Evolutionary conservation across 352 stramenopile species (phyloP).

Genomic region (Aphanomyces astaci): DNA sequence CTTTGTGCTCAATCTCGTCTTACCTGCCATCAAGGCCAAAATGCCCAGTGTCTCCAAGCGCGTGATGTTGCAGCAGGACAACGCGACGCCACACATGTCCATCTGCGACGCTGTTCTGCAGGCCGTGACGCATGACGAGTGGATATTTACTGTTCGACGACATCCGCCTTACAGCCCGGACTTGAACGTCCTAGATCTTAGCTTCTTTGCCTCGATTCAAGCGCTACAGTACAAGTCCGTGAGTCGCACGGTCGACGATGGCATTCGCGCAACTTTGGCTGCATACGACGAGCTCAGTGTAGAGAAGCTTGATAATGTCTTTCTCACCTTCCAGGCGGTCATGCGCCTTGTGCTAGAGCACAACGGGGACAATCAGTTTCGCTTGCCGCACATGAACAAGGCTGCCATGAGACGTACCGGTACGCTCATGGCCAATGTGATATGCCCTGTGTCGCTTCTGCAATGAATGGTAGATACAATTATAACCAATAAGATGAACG

Average conservation of each 20-base stretch:
- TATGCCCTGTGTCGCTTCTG: neutral
- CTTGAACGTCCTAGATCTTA: conserved; percentile 29
- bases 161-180: conserved; percentile 29
- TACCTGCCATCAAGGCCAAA: conserved; percentile 27
- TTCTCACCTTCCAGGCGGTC: no score
- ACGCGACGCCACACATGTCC: conserved; percentile 22
- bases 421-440: neutral
- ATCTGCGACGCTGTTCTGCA: conserved; percentile 21
- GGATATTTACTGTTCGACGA: conserved; percentile 25
- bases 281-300: neutral
- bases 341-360: no score
- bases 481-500: no score
- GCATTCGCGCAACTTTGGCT: conserved; percentile 7
- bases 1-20: conserved; percentile 25
- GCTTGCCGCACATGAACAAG: conserved; percentile 7
- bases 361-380: no score
- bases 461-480: no score
- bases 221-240: conserved; percentile 22
- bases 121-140: conserved; percentile 14
- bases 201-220: conserved; percentile 29
- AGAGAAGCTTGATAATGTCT: no score
- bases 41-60: neutral
- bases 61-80: conserved; percentile 27
- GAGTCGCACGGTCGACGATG: neutral
- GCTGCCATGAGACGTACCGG: neutral